These are phyloP conservation scores for Saturnispora gosingensis DNA, from an alignment of 805 yeast species.

Conservation along the genomic window DNA sequence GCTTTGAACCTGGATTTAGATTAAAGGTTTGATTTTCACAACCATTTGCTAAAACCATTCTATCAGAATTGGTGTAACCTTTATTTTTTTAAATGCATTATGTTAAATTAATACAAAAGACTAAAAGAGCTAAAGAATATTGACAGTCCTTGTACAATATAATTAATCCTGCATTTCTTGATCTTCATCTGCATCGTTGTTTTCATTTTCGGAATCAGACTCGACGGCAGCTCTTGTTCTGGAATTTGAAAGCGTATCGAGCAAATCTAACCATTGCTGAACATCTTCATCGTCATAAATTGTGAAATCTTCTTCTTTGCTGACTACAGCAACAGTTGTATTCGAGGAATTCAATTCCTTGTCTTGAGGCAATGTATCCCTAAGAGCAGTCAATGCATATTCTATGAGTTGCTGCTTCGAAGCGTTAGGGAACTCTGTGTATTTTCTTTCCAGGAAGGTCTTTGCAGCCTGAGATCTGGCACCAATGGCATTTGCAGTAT, in stretches of 20 bases:
- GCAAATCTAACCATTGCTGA: conserved; percentile 68
- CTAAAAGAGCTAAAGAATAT: not conserved
- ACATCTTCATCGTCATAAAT: conserved; percentile 83
- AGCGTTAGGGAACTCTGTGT: conserved; percentile 54
- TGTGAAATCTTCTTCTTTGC: conserved; percentile 59
- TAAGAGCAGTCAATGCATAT: conserved; percentile 80
- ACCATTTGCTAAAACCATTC: not conserved
- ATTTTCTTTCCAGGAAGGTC: conserved; percentile 85
- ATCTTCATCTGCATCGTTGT: conserved; percentile 20
- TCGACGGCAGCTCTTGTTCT: conserved; percentile 36
- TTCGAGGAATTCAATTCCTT: conserved; percentile 78
- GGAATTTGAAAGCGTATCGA: conserved; percentile 56
- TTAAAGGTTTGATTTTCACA: conserved; percentile 22
- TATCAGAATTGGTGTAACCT: not conserved
- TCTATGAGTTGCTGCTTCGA: conserved; percentile 66
- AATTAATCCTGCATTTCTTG: conserved; percentile 7
- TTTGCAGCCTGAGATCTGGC: conserved; percentile 98
- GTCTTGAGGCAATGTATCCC: conserved; percentile 92
- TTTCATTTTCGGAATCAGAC: conserved; percentile 23
- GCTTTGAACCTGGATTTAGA: conserved; percentile 50
- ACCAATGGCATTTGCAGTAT: conserved; percentile 91
- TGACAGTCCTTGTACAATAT: not conserved
- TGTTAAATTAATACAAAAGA: not conserved
- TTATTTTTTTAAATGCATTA: not conserved
- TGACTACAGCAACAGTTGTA: conserved; percentile 90